Base-by-base conservation (phyloP, 805 yeast species). In the Vanderwaltozyma yarrowii region DNA sequence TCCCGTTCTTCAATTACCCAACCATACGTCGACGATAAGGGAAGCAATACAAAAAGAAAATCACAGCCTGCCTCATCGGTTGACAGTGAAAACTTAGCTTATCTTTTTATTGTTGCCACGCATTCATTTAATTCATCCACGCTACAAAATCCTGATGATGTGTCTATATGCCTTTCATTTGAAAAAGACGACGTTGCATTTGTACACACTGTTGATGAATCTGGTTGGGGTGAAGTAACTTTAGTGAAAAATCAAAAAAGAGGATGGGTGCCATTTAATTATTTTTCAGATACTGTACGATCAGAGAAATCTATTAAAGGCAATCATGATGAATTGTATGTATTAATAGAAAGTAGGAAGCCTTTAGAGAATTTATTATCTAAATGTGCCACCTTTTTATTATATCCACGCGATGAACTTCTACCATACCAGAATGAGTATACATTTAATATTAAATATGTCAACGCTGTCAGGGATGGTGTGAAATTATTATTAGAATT, bases 221-320 rank as follows among this genome's bases (percentile, higher is more conserved):
- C 86, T 16, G 94, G 92, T 0, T 83, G 94, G 94, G 89, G 88
- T 42, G 94, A 83, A 56, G 92, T 82, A 2, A 82, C 88, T 0
- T 52, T 81, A 28, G 60, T 82, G 8, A 77, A 74, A 39, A 66
- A 77, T 12, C 63, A 78, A 36, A 69, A 70, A 48, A 62, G 86
- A 44, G 94, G 94, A 14, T 83, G 94, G 94, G 84, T 82, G 14
- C 94, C 94, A 3, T 78, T 83, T 70, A 83, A 82, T 52, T 83
- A 80, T 60, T 83, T 82, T 50, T 62, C 77, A 5, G 68, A 65
- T 41, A 54, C 64, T 4, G 50, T 76, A 4, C 16, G 27, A 32
- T 5, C 32, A 15, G 26, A 36, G 7, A 19, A 21, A 17, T 15
- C 32, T 11, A 11, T 15, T 15, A 19, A 17, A n/a, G 12, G 37